Evolutionary conservation across 345 rosid species (phyloP).

Genomic region (Xanthoceras sorbifolium): DNA sequence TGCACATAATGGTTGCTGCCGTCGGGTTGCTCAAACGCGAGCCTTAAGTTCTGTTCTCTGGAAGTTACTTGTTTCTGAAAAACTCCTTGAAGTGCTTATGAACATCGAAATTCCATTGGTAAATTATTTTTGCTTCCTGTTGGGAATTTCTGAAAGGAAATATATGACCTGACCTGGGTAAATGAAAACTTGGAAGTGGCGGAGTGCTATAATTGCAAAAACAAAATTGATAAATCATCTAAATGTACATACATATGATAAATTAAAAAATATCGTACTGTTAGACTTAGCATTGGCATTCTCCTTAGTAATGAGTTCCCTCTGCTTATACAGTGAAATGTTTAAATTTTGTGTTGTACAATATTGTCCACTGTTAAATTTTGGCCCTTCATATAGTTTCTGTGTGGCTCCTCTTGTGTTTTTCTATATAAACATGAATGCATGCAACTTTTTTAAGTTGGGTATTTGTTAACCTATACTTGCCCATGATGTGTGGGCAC

Average conservation of each 20-base stretch:
- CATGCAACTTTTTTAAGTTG: conserved; percentile 5
- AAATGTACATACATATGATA: neutral
- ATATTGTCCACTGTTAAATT: neutral
- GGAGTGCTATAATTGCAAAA: neutral
- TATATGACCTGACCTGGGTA: conserved; percentile 21
- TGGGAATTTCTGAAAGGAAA: neutral
- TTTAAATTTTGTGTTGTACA: neutral
- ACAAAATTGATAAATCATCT: neutral
- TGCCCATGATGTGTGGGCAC: neutral
- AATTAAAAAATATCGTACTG: neutral
- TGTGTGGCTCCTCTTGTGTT: neutral
- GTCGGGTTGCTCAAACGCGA: conserved; percentile 82
- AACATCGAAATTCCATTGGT: conserved; percentile 86
- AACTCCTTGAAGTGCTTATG: conserved; percentile 61
- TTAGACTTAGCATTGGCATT: neutral
- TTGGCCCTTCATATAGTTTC: neutral
- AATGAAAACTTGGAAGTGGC: neutral
- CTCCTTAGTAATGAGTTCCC: neutral
- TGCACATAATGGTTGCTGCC: conserved; percentile 97
- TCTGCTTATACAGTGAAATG: neutral
- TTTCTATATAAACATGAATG: neutral
- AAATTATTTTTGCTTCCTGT: conserved; percentile 32
- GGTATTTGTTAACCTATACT: neutral
- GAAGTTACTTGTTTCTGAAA: conserved; percentile 80
- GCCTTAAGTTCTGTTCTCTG: conserved; percentile 77